Base-by-base conservation (phyloP, 202 grass and related monocot genomes). In the Dendrocalamus latiflorus region DNA sequence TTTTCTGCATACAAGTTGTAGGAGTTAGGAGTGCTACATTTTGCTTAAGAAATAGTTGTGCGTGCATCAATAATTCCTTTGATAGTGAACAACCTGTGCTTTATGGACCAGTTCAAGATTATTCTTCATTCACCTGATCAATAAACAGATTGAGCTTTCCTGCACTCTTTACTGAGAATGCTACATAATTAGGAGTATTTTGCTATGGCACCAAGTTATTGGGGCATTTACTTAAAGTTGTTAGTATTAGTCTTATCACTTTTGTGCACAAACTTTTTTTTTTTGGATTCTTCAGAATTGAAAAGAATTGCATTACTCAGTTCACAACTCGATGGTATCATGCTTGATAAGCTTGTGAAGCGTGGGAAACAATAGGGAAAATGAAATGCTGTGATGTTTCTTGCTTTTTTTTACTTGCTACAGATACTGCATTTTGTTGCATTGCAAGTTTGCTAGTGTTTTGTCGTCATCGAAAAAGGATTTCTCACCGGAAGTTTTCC, bases 401-500 rank as follows among this genome's bases (percentile, higher is more conserved):
- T 58, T 74, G 9, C 9, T 50, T 3, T 24, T 54, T 9, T 24
- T 24, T 24, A 57, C 53, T 28, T 54, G 4, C 20, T 60, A 18
- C 30, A 20, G 17, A 18, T 15, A 18, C 33, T 56, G 38, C 48
- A 78, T 48, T 71, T 33, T 14, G 58, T 11, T 34, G 36, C n/a
- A 38, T 22, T 58, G 26, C 54, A 37, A 47, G 14, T 74, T 69
- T 61, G 60, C 42, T 51, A 13, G n/a, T 76, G 16, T 33, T 8
- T 8, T 51, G 4, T 68, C 7, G 48, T 34, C 33, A 12, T 56
- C 6, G 3, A 16, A 30, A 33, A 33, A 4, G 16, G 13, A 39
- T 47, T 86, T 80, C 80, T 90, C 24, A 90, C 75, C 15, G 69
- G 68, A 53, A 11, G 45, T 20, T 75, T 37, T 30, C 8, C 36